Base-by-base conservation (phyloP, 208 protist genomes). In the Phytomonas francai region DNA sequence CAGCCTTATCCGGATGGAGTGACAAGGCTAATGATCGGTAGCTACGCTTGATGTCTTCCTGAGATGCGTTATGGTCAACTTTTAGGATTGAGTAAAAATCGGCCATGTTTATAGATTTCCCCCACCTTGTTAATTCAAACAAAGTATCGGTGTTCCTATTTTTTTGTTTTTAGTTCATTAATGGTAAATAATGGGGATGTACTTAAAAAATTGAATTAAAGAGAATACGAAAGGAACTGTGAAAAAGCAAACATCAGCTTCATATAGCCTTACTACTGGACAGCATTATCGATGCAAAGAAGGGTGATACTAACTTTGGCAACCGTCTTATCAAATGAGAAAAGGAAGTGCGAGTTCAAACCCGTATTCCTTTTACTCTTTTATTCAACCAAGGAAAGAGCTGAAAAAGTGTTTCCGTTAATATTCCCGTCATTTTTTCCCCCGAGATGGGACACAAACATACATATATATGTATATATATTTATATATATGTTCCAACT, bases 1-100 rank as follows among this genome's bases (percentile, higher is more conserved):
- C 84, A 0, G 85, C 79, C 76, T 95, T 97, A 75, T 96, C 91
- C 4, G 91, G 94, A 69, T 97, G 94, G 60, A 89, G 84, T 59
- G 78, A 70, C 36, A 92, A 72, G 5, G 92, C 89, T n/a, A 95
- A 68, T 6, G 83, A 61, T 39, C 71, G 83, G 67, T 92, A 97
- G 51, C 74, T 81, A 60, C 83, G 84, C 71, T 93, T 93, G 49
- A 97, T 96, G 36, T 95, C 83, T 31, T 90, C 77, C 32, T 76
- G 71, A 12, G 83, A 80, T 3, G 94, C 94, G 12, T 70, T 51
- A 16, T 67, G 65, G 14, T 66, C 63, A 11, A 97, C 78, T 30
- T 87, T 87, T 34, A 97, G 79, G 1, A 83, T 81, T 16, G 81
- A 68, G 72, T 97, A 97, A 33, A 87, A 80, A 59, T 79, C 67